These are phyloP conservation scores for Serendipita sp. DNA, from an alignment of 768 basidiomycete genomes.

Conservation along the genomic window DNA sequence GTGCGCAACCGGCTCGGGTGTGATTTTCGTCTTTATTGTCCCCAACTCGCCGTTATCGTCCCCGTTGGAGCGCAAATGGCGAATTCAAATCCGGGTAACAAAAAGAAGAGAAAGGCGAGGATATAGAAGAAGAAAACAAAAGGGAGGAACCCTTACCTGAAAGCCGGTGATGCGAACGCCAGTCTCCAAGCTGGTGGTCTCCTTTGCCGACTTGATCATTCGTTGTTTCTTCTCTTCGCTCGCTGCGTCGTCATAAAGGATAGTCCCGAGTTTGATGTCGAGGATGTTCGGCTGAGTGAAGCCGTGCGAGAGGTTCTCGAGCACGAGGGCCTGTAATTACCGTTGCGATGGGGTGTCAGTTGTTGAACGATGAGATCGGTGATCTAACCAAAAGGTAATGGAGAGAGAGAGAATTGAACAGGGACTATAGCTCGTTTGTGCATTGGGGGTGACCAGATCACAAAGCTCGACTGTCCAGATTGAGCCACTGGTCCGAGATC, in stretches of 20 bases:
- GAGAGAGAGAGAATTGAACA: slow-evolving; percentile 7
- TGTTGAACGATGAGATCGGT: too few relatives aligned
- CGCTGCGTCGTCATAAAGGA: slow-evolving; percentile 62
- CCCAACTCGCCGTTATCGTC: too few relatives aligned
- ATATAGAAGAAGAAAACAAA: background rate
- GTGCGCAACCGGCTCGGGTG: background rate
- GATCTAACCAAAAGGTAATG: slow-evolving; percentile 4
- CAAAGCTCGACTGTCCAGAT: background rate
- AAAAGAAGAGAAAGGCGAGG: background rate
- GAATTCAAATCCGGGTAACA: background rate
- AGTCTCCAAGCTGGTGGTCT: slow-evolving; percentile 57
- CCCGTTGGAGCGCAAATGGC: too few relatives aligned
- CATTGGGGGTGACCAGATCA: background rate
- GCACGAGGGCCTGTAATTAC: slow-evolving; percentile 47
- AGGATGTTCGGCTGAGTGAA: slow-evolving; percentile 76
- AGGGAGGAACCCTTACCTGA: slow-evolving; percentile 39
- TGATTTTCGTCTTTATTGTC: background rate
- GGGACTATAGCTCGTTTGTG: too few relatives aligned
- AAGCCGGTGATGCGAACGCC: slow-evolving; percentile 82
- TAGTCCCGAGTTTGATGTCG: slow-evolving; percentile 86
- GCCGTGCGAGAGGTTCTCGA: slow-evolving; percentile 64
- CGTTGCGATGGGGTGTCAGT: background rate
- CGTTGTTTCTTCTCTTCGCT: slow-evolving; percentile 58
- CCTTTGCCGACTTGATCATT: slow-evolving; percentile 54
- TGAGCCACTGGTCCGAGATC: too few relatives aligned